phyloP scores from a whole-genome alignment of 2,329 filamentous ascomycete genomes.

The Cladophialophora yegresii region DNA sequence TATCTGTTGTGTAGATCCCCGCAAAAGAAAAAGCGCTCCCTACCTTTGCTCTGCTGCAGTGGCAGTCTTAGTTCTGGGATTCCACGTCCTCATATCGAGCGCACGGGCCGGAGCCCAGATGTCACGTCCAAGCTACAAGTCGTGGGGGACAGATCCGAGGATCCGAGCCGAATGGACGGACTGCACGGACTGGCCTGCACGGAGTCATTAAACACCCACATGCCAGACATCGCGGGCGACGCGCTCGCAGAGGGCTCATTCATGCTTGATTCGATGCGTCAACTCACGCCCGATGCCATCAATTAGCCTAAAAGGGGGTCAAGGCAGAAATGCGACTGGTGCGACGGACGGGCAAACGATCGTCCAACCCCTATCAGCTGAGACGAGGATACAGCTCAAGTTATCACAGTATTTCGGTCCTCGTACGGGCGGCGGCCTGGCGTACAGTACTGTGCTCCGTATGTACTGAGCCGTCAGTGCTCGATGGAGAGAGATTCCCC shows the following conservation, averaged over 20 bases:
- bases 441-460: too few relatives aligned
- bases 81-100: neutral
- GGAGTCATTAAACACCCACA: too few relatives aligned
- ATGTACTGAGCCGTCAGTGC: too few relatives aligned
- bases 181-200: neutral
- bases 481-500: neutral
- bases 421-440: neutral
- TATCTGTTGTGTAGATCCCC: too few relatives aligned
- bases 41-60: neutral
- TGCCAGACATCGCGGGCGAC: neutral
- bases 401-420: too few relatives aligned
- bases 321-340: neutral
- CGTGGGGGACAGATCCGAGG: neutral
- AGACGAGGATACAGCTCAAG: neutral
- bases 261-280: neutral
- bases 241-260: neutral
- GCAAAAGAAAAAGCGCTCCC: neutral
- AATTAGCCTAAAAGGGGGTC: constrained; percentile 6
- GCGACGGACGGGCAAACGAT: neutral
- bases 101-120: neutral
- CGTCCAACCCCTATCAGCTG: neutral
- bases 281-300: neutral
- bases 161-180: neutral
- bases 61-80: neutral
- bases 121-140: neutral